These are phyloP conservation scores for Bryum argenteum DNA, from an alignment of 225 moss, liverwort and hornwort species.

Conservation along the genomic window DNA sequence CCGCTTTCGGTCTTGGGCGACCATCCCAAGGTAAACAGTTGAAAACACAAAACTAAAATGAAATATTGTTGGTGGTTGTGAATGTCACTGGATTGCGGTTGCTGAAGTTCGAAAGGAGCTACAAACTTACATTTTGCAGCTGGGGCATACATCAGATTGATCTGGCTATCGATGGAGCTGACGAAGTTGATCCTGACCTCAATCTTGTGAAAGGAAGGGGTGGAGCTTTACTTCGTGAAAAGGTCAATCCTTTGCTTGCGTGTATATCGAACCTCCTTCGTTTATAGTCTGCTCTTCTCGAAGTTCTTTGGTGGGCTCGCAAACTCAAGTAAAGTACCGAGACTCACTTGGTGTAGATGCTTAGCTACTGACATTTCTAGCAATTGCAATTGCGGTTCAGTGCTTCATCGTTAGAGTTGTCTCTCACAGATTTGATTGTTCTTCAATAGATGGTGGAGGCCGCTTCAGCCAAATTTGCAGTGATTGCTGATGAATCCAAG, in stretches of 20 bases:
- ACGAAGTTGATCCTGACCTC: slow-evolving; percentile 90
- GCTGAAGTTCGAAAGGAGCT: not conserved
- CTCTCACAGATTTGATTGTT: not conserved
- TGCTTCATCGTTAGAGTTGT: too few relatives aligned
- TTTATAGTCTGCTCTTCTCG: too few relatives aligned
- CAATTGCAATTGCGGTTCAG: too few relatives aligned
- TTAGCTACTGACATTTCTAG: not conserved
- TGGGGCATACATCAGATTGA: slow-evolving; percentile 59
- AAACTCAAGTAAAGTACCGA: too few relatives aligned
- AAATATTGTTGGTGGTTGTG: too few relatives aligned
- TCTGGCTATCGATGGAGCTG: slow-evolving; percentile 80
- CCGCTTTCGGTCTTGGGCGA: slow-evolving; percentile 85
- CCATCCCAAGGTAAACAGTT: slow-evolving; percentile 96
- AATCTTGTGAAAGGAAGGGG: slow-evolving; percentile 91
- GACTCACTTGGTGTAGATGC: not conserved
- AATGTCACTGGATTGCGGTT: too few relatives aligned
- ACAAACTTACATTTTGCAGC: not conserved
- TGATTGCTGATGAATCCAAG: slow-evolving; percentile 91
- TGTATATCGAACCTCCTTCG: not conserved
- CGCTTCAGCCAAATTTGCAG: slow-evolving; percentile 81
- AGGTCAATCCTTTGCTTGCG: slow-evolving; percentile 45
- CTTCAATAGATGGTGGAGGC: slow-evolving; percentile 82
- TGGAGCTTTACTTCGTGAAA: slow-evolving; percentile 86
- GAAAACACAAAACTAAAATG: too few relatives aligned
- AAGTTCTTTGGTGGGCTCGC: too few relatives aligned